phyloP scores from a whole-genome alignment of 345 rosid genomes.

The Lepidium sativum region DNA sequence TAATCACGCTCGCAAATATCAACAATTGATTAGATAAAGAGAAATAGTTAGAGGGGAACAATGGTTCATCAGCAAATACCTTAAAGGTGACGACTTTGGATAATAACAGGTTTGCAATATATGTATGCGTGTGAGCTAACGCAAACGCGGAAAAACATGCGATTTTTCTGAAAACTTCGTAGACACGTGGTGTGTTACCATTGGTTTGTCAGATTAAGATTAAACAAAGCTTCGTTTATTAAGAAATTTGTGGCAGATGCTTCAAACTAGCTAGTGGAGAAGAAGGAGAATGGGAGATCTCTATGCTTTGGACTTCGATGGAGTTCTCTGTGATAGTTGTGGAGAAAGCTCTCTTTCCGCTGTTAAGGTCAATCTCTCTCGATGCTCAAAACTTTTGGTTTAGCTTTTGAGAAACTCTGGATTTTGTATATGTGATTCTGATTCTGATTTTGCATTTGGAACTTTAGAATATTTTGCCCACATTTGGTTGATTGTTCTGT shows the following conservation, averaged over 20 bases:
- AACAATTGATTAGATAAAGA: background rate
- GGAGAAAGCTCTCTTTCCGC: conserved; percentile 96
- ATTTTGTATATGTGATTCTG: background rate
- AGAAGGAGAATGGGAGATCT: conserved; percentile 48
- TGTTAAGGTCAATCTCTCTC: conserved; percentile 50
- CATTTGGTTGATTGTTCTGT: background rate
- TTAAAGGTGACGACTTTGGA: background rate
- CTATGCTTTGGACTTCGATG: conserved; percentile 93
- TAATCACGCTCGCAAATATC: background rate
- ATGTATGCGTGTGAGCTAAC: background rate
- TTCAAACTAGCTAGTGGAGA: background rate
- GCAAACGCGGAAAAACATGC: conserved; percentile 4
- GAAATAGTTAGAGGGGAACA: background rate
- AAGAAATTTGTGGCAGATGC: conserved; percentile 17
- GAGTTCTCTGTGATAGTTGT: conserved; percentile 89
- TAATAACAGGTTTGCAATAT: background rate
- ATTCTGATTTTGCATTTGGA: background rate
- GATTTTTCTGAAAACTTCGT: background rate
- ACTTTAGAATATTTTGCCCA: background rate
- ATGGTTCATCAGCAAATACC: conserved; percentile 4
- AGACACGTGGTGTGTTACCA: background rate
- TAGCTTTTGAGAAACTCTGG: background rate
- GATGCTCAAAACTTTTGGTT: background rate
- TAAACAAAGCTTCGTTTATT: background rate
- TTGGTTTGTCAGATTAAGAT: background rate